Evolutionary conservation across 75 land plant genomes (phyloP).

Genomic region (Azolla pinnata): DNA sequence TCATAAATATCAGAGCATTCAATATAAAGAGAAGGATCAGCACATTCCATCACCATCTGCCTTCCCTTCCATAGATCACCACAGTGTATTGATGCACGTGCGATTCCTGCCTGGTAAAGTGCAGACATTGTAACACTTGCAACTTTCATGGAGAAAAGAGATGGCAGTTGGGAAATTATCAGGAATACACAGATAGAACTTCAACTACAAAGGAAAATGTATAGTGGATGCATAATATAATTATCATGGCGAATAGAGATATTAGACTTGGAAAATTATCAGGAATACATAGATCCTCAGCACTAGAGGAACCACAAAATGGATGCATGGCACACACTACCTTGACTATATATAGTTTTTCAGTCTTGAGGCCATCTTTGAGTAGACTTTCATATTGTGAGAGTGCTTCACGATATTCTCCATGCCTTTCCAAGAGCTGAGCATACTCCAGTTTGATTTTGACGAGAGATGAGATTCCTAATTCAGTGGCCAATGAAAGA

Average conservation of each 20-base stretch:
- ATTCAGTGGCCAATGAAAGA: conserved; percentile 9
- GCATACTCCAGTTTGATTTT: conserved; percentile 16
- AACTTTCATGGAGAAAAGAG: too few species aligned
- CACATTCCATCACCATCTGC: conserved; percentile 21
- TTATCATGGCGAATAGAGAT: too few species aligned
- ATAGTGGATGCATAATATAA: too few species aligned
- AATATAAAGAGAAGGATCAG: conserved; percentile 8
- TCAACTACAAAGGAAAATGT: too few species aligned
- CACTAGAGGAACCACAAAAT: too few species aligned
- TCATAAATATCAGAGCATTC: conserved; percentile 21
- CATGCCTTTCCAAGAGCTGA: conserved; percentile 12
- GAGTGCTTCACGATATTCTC: conserved; percentile 18
- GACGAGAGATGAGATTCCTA: not conserved
- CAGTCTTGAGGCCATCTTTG: not conserved
- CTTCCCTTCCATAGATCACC: conserved; percentile 27
- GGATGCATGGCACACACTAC: too few species aligned
- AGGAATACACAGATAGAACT: too few species aligned
- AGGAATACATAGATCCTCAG: too few species aligned
- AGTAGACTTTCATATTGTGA: conserved; percentile 16
- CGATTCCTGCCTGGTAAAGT: conserved; percentile 14
- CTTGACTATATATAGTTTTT: conserved; percentile 3
- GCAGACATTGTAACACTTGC: too few species aligned
- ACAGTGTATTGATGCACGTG: conserved; percentile 18
- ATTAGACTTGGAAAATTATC: too few species aligned
- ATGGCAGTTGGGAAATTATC: too few species aligned